These are phyloP conservation scores for Phascolomyces articulosus DNA, from an alignment of 371 early-diverging fungal genomes.

Conservation along the genomic window DNA sequence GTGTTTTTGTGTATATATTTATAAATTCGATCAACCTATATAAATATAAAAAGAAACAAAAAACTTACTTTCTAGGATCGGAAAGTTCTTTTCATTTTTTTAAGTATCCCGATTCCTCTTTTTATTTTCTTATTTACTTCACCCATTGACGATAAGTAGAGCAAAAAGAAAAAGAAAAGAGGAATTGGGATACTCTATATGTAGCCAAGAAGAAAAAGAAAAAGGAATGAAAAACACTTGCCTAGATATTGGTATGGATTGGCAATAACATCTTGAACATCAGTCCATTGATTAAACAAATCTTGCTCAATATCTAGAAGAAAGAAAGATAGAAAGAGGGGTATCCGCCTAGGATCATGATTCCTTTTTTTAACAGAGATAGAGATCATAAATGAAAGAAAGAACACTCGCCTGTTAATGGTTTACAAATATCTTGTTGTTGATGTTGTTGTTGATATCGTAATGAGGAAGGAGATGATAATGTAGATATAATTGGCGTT, in stretches of 20 bases:
- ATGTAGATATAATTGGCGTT: neutral
- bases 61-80: constrained; percentile 14
- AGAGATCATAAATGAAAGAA: neutral
- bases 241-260: constrained; percentile 2
- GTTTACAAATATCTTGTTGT: neutral
- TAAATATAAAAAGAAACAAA: neutral
- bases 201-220: neutral
- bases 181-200: too few relatives aligned
- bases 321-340: neutral
- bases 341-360: constrained; percentile 17
- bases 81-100: neutral
- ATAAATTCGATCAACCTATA: constrained; percentile 7
- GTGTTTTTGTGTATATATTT: too few relatives aligned
- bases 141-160: too few relatives aligned
- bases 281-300: neutral
- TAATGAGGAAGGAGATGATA: too few relatives aligned
- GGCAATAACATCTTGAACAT: neutral
- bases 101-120: too few relatives aligned
- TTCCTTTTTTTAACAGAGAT: neutral
- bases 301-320: neutral
- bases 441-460: too few relatives aligned
- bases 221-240: constrained; percentile 7
- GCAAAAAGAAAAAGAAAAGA: too few relatives aligned
- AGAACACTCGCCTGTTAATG: constrained; percentile 14
- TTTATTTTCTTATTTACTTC: too few relatives aligned